A percentile compares a stretch with the other conserved stretches of the same genome.
These are phyloP conservation scores for Chloris gayana DNA, from an alignment of 176 grass and related monocot genomes.

Conservation along the genomic window DNA sequence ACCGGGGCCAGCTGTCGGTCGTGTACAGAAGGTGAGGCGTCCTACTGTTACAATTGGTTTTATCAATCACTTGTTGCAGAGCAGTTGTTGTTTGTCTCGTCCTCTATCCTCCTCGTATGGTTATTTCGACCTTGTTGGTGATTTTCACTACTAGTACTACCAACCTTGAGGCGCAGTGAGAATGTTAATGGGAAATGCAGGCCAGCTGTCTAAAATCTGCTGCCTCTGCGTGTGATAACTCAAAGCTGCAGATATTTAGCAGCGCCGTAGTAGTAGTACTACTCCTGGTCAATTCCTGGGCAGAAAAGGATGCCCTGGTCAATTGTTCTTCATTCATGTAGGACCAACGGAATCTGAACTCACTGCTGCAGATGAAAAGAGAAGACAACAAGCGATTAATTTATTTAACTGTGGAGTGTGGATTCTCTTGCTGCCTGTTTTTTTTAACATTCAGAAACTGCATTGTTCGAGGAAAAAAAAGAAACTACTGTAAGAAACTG, in stretches of 20 bases:
- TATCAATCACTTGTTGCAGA: background rate
- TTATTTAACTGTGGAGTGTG: background rate
- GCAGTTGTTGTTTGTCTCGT: background rate
- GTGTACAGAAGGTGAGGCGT: conserved; percentile 66
- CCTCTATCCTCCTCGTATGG: background rate
- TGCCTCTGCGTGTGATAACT: conserved; percentile 18
- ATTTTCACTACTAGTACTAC: background rate
- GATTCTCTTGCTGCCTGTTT: background rate
- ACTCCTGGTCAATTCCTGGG: background rate
- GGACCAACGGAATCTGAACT: background rate
- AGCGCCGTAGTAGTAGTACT: background rate
- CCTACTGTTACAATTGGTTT: background rate
- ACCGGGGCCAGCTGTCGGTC: conserved; percentile 69
- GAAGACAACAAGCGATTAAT: background rate
- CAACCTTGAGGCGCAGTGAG: background rate
- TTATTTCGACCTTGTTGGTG: background rate
- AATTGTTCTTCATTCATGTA: background rate
- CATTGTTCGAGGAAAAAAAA: too few relatives aligned
- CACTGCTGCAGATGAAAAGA: background rate
- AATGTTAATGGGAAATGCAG: conserved; percentile 12
- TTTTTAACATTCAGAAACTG: background rate
- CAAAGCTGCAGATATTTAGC: background rate
- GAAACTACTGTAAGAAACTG: too few relatives aligned
- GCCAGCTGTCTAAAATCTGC: conserved; percentile 38
- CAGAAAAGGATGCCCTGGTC: background rate